Percentiles rank a stretch among this genome's conserved stretches.
Evolutionary conservation across 169 alveolate genomes (phyloP).

Genomic region (Eimeria tenella): DNA sequence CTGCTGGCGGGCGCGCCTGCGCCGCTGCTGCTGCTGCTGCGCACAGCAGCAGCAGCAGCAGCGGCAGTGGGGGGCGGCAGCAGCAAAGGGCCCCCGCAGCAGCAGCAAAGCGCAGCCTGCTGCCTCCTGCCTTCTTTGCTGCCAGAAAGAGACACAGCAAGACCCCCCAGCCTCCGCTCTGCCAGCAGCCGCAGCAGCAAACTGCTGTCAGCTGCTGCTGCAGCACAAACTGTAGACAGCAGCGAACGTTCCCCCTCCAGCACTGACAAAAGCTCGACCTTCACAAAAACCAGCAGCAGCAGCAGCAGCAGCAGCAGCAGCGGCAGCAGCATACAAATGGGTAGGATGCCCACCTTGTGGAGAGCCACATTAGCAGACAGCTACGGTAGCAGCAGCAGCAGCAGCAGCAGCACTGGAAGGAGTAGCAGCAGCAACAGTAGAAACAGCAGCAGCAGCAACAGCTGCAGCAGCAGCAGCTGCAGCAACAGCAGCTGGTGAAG

Average conservation of each 20-base stretch:
- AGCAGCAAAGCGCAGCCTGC: background rate
- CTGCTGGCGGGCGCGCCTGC: too few species aligned
- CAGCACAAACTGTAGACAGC: background rate
- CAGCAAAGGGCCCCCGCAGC: slow-evolving; percentile 27
- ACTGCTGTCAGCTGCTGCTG: slow-evolving; percentile 41
- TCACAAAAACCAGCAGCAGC: background rate
- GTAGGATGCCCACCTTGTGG: too few species aligned
- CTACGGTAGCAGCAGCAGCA: too few species aligned
- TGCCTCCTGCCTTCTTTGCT: background rate
- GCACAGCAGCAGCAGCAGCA: background rate
- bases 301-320: slow-evolving; percentile 3
- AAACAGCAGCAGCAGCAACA: too few species aligned
- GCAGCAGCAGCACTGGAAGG: too few species aligned
- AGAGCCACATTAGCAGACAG: too few species aligned
- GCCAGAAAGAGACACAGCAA: slow-evolving; percentile 13
- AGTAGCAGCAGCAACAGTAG: too few species aligned
- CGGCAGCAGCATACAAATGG: background rate
- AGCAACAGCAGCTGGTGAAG: too few species aligned
- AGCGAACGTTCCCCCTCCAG: background rate
- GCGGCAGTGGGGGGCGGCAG: slow-evolving; percentile 53
- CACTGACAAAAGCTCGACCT: background rate
- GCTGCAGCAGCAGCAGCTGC: too few species aligned
- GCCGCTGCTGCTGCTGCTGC: background rate
- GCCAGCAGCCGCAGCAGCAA: slow-evolving; percentile 35
- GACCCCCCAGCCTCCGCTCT: background rate